phyloP scores from a whole-genome alignment of 768 basidiomycete genomes.

The Chalciporus pseudorubinellus region DNA sequence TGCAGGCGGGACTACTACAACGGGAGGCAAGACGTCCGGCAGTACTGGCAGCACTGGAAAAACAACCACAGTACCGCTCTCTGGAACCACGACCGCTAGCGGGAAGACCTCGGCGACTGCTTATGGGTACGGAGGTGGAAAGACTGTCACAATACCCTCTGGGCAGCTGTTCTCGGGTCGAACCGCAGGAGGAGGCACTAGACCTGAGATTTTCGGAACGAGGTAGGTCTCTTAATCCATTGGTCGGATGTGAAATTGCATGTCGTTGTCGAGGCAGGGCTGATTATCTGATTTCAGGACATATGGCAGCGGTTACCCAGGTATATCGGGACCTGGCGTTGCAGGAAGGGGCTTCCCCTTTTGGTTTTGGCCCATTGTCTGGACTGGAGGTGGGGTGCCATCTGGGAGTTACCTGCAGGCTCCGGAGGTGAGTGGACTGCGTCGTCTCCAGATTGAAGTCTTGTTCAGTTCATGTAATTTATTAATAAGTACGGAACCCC shows the following conservation, averaged over 20 bases:
- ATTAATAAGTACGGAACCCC: slow-evolving; percentile 49
- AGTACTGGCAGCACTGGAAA: slow-evolving; percentile 2
- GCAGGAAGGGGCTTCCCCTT: slow-evolving; percentile 56
- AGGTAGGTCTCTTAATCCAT: slow-evolving; percentile 30
- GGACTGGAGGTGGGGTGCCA: slow-evolving; percentile 34
- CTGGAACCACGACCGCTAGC: slow-evolving; percentile 15
- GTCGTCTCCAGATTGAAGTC: neutral
- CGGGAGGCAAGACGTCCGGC: slow-evolving; percentile 2
- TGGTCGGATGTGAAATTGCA: too few species aligned
- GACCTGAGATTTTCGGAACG: slow-evolving; percentile 43
- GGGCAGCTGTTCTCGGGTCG: slow-evolving; percentile 50
- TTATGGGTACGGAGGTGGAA: slow-evolving; percentile 36
- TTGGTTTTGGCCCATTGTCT: slow-evolving; percentile 63
- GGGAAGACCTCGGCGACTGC: slow-evolving; percentile 29
- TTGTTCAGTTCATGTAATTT: slow-evolving; percentile 12
- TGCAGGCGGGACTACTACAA: neutral
- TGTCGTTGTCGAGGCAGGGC: too few species aligned
- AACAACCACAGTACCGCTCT: slow-evolving; percentile 18
- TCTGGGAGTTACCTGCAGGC: slow-evolving; percentile 35
- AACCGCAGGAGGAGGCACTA: slow-evolving; percentile 49
- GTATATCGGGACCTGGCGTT: slow-evolving; percentile 44
- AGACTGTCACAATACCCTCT: slow-evolving; percentile 35
- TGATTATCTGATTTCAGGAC: slow-evolving; percentile 31
- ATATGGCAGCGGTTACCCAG: slow-evolving; percentile 68
- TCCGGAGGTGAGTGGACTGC: slow-evolving; percentile 37